Evolutionary conservation across 2,329 filamentous ascomycete genomes (phyloP), one percentile per base, ranked within the genome.

Genomic region (Ophiosphaerella korrae): DNA sequence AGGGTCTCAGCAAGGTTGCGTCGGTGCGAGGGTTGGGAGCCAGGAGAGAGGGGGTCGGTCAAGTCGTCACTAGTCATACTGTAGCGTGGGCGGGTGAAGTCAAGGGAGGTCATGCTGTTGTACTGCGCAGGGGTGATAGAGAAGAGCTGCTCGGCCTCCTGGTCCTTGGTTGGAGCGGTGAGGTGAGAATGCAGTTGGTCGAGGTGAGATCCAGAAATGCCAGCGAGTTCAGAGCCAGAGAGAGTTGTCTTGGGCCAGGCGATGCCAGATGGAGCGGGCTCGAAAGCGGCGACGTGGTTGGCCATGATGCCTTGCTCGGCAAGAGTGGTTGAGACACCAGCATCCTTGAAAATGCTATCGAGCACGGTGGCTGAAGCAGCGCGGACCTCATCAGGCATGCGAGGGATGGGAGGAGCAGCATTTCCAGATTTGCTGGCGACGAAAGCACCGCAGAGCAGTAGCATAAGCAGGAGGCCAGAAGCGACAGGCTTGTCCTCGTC

Each of bases 381-480:
- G 52, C 89, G 88, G 49, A 94, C 85, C 63, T 93, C 89, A 49
- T 93, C 88, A 32, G 90, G 88, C 70, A 93, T 88, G 49, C 84
- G 84, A 43, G 89, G 89, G 62, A 95, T 87, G 61, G 85, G 84
- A 34, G 87, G 84, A 38, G 86, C 84, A 62, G 86, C 86, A 16
- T 87, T 81, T 38, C 87, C 85, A 58, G 87, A 86, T 76, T 92
- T 95, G 29, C 93, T 97, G 55, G 94, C 88, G 64, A 97, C 92
- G 71, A 97, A 96, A 45, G 94, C 94, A 70, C 94, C 94, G 59
- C 96, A 92, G 47, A 99, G 88, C 70, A 99, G 89, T 63, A 97
- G 89, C 91, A 97, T 96, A 75, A 93, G 88, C 73, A 97, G 82
- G 66, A 97, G 78, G 66, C 90, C 85, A 44, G 91, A 90, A 66